A percentile compares a stretch with the other conserved stretches of the same genome.
Evolutionary conservation across 805 yeast genomes (phyloP).

Genomic region (Yarrowia divulgata): DNA sequence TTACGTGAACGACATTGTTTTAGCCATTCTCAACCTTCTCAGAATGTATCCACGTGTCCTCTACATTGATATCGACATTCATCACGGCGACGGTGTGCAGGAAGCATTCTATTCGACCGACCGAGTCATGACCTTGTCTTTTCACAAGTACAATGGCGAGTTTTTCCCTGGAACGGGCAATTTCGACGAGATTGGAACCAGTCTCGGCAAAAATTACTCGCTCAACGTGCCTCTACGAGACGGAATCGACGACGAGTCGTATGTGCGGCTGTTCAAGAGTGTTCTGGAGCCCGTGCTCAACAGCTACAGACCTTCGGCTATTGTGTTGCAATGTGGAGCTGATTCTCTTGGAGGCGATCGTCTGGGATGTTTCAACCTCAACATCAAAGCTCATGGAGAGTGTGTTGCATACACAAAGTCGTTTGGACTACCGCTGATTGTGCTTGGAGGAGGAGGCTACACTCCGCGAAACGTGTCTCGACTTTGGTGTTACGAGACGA

Average conservation of each 20-base stretch:
- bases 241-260: slow-evolving; percentile 91
- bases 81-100: slow-evolving; percentile 95
- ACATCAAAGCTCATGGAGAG: slow-evolving; percentile 94
- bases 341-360: slow-evolving; percentile 96
- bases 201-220: slow-evolving; percentile 81
- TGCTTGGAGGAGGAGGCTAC: slow-evolving; percentile 98
- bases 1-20: slow-evolving; percentile 86
- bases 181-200: slow-evolving; percentile 81
- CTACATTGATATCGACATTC: slow-evolving; percentile 89
- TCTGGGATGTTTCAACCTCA: slow-evolving; percentile 92
- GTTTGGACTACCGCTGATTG: slow-evolving; percentile 88
- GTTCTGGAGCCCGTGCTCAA: slow-evolving; percentile 88
- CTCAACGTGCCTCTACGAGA: slow-evolving; percentile 88
- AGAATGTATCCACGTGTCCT: slow-evolving; percentile 85
- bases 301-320: slow-evolving; percentile 90
- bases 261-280: slow-evolving; percentile 65
- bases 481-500: slow-evolving; percentile 93
- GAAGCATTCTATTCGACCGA: slow-evolving; percentile 93
- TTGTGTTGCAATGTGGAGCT: slow-evolving; percentile 98
- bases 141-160: slow-evolving; percentile 88
- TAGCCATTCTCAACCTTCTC: slow-evolving; percentile 79
- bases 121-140: slow-evolving; percentile 87
- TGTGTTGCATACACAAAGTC: slow-evolving; percentile 88
- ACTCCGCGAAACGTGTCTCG: slow-evolving; percentile 97
- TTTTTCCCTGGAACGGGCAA: slow-evolving; percentile 95